Percentiles rank a stretch among this genome's conserved stretches.
Evolutionary conservation across 148 eudicot genomes (phyloP).

Genomic region (Dianthus caryophyllus): DNA sequence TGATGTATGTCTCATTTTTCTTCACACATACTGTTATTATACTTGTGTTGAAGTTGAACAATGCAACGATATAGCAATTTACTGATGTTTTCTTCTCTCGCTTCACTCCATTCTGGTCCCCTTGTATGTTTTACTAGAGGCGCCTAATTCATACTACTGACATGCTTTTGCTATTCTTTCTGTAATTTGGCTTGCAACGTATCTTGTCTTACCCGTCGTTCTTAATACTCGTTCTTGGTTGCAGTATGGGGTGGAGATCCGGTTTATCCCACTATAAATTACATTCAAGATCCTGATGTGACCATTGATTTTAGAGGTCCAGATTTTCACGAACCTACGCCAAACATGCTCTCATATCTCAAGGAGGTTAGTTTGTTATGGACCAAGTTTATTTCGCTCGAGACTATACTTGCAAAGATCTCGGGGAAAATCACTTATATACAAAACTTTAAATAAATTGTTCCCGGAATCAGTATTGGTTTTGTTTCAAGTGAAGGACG

Average conservation of each 20-base stretch:
- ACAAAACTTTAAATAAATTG: not conserved
- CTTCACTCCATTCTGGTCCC: not conserved
- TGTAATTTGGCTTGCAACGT: slow-evolving; percentile 1
- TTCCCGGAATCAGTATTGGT: not conserved
- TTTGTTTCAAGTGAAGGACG: not conserved
- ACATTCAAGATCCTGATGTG: slow-evolving; percentile 92
- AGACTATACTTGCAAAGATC: not conserved
- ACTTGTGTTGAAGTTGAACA: not conserved
- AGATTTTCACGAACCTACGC: slow-evolving; percentile 97
- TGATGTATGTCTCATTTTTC: not conserved
- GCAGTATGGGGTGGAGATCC: slow-evolving; percentile 99
- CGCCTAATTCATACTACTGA: not conserved
- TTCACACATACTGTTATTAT: not conserved
- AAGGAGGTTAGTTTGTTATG: slow-evolving; percentile 59
- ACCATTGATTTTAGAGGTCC: slow-evolving; percentile 91
- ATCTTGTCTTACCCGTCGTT: not conserved
- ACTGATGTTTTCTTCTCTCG: not conserved
- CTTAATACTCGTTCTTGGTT: slow-evolving; percentile 11
- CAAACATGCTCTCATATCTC: slow-evolving; percentile 69
- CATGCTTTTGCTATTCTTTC: slow-evolving; percentile 2
- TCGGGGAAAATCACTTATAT: not conserved
- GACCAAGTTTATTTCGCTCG: not conserved
- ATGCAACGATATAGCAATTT: not conserved
- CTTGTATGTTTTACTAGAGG: not conserved
- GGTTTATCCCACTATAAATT: slow-evolving; percentile 94